Evolutionary conservation across 2,329 filamentous ascomycete genomes (phyloP).

Genomic region (Ophiostoma quercus): DNA sequence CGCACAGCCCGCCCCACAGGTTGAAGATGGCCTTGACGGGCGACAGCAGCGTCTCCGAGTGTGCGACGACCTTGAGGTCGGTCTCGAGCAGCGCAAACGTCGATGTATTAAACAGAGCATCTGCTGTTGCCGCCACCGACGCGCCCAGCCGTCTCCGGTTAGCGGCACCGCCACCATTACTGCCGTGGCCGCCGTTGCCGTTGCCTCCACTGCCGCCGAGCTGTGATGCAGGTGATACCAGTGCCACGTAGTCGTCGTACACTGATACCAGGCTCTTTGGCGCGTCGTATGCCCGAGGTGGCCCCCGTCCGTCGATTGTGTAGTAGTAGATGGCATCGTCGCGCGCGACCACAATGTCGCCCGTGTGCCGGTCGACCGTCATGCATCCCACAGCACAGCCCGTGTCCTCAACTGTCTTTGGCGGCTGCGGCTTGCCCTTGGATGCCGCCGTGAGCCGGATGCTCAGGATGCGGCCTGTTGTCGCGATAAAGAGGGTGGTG

Average conservation of each 20-base stretch:
- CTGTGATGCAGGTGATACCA: conserved; percentile 68
- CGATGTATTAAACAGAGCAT: conserved; percentile 78
- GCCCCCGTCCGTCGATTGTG: conserved; percentile 73
- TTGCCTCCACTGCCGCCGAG: conserved; percentile 31
- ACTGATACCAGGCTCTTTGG: conserved; percentile 76
- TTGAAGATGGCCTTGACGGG: conserved; percentile 74
- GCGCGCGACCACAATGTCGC: conserved; percentile 83
- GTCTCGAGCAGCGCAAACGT: conserved; percentile 90
- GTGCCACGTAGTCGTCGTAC: conserved; percentile 78
- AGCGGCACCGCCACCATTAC: conserved; percentile 40
- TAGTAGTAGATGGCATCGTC: conserved; percentile 97
- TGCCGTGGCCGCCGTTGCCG: not conserved
- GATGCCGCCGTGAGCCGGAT: conserved; percentile 57
- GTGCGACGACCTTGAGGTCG: conserved; percentile 81
- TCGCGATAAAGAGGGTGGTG: conserved; percentile 85
- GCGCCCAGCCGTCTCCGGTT: conserved; percentile 68
- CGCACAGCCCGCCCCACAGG: conserved; percentile 86
- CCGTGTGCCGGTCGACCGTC: conserved; percentile 72
- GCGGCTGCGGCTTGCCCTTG: conserved; percentile 81
- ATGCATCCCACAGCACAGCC: conserved; percentile 95
- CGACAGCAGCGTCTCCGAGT: conserved; percentile 78
- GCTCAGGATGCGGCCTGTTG: conserved; percentile 79
- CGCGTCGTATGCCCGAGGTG: conserved; percentile 86
- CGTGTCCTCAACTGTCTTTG: conserved; percentile 79
- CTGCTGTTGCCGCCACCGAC: conserved; percentile 60